Percentiles rank a stretch among this genome's conserved stretches.
phyloP scores from a whole-genome alignment of 2,329 filamentous ascomycete genomes.

The Venturia carpophila region DNA sequence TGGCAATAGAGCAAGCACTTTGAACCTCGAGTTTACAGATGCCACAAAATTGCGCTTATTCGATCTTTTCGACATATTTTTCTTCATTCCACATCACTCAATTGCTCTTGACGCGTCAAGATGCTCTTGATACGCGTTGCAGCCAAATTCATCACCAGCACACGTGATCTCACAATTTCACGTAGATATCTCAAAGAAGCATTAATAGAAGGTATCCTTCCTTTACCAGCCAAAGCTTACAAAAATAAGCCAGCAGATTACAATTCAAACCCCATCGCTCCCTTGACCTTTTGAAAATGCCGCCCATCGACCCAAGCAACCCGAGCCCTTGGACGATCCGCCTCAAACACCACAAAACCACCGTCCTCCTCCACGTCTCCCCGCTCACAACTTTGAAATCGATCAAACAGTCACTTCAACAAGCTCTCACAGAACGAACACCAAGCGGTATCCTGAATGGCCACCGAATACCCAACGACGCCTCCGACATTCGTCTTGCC shows the following conservation, averaged over 20 bases:
- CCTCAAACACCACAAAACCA: constrained; percentile 40
- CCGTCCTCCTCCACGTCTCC: constrained; percentile 40
- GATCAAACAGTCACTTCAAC: constrained; percentile 36
- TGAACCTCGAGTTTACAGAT: too few relatives aligned
- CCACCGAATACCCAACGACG: constrained; percentile 32
- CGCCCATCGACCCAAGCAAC: constrained; percentile 10
- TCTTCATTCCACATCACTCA: not conserved
- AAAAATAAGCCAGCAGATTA: not conserved
- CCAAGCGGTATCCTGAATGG: constrained; percentile 29
- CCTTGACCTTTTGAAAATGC: not conserved
- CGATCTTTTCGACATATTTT: not conserved
- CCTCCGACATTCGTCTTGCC: constrained; percentile 36
- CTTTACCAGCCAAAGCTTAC: not conserved
- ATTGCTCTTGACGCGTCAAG: not conserved
- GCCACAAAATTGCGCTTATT: not conserved
- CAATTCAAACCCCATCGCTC: not conserved
- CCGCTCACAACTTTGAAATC: constrained; percentile 34
- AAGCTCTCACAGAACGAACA: constrained; percentile 34
- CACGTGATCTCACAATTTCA: not conserved
- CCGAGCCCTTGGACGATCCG: constrained; percentile 34
- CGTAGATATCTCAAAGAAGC: not conserved
- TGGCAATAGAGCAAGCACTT: not conserved
- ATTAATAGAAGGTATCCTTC: not conserved
- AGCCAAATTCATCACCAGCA: not conserved
- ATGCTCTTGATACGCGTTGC: not conserved